These are phyloP conservation scores for Pochonia chlamydosporia DNA, from an alignment of 2,329 filamentous ascomycete genomes.

Conservation along the genomic window DNA sequence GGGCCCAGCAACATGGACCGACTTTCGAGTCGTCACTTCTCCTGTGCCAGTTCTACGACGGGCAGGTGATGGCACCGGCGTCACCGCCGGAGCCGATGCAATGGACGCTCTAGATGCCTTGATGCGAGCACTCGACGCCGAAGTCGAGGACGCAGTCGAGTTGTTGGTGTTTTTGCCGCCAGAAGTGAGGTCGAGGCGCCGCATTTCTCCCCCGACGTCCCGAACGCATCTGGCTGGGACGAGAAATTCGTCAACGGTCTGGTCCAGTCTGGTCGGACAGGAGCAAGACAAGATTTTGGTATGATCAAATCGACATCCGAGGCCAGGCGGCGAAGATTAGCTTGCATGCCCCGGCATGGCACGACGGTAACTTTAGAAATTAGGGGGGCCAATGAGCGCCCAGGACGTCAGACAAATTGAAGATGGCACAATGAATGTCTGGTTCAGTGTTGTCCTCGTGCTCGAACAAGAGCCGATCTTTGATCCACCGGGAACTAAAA, in stretches of 20 bases:
- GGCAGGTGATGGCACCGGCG: background rate
- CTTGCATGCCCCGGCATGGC: too few relatives aligned
- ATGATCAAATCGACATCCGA: too few relatives aligned
- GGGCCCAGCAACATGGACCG: too few relatives aligned
- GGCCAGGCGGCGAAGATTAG: too few relatives aligned
- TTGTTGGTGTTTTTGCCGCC: background rate
- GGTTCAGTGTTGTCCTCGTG: too few relatives aligned
- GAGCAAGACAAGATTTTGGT: too few relatives aligned
- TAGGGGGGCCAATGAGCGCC: background rate
- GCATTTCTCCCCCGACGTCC: slow-evolving; percentile 1
- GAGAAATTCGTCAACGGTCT: background rate
- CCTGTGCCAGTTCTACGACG: background rate
- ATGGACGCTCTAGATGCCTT: background rate
- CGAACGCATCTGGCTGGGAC: background rate
- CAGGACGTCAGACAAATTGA: too few relatives aligned
- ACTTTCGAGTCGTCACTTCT: background rate
- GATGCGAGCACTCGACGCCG: background rate
- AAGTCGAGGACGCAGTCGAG: background rate
- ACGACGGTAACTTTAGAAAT: too few relatives aligned
- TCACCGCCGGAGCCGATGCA: background rate
- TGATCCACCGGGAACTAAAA: too few relatives aligned
- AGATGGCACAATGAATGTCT: too few relatives aligned
- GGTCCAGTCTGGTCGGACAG: background rate
- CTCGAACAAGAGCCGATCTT: too few relatives aligned
- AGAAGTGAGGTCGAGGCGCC: slow-evolving; percentile 3